These are phyloP conservation scores for Clonostachys chloroleuca DNA, from an alignment of 2,329 filamentous ascomycete species.

Conservation along the genomic window DNA sequence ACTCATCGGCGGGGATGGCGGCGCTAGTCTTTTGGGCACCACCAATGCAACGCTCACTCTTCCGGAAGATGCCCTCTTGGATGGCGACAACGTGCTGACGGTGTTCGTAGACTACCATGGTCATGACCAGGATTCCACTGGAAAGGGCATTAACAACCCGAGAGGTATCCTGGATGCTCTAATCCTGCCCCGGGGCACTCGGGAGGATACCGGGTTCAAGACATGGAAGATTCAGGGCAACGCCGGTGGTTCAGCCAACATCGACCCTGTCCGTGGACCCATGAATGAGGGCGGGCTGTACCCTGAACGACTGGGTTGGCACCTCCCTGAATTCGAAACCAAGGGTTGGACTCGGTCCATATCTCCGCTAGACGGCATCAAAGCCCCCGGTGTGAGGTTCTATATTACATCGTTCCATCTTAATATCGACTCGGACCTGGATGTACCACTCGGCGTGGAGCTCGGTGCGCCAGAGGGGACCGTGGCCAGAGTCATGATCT, in stretches of 20 bases:
- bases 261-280: constrained; percentile 51
- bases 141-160: constrained; percentile 41
- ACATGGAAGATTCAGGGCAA: constrained; percentile 61
- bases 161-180: constrained; percentile 52
- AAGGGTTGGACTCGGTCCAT: constrained; percentile 34
- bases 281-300: constrained; percentile 56
- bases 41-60: no score
- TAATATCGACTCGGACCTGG: constrained; percentile 45
- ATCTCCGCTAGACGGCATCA: constrained; percentile 35
- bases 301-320: constrained; percentile 51
- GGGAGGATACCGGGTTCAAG: constrained; percentile 40
- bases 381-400: constrained; percentile 44
- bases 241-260: constrained; percentile 53
- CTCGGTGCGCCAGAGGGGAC: constrained; percentile 37
- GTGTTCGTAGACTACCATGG: constrained; percentile 67
- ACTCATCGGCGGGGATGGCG: constrained; percentile 51
- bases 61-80: constrained; percentile 38
- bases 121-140: constrained; percentile 56
- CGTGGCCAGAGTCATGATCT: constrained; percentile 48
- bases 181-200: constrained; percentile 26
- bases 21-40: constrained; percentile 21
- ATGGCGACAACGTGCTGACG: constrained; percentile 54
- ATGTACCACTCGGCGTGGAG: constrained; percentile 50
- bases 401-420: constrained; percentile 49
- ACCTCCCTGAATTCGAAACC: constrained; percentile 46